A percentile compares a stretch with the other conserved stretches of the same genome.
Evolutionary conservation across 176 grass and related monocot species (phyloP).

Genomic region (Hordeum vulgare): DNA sequence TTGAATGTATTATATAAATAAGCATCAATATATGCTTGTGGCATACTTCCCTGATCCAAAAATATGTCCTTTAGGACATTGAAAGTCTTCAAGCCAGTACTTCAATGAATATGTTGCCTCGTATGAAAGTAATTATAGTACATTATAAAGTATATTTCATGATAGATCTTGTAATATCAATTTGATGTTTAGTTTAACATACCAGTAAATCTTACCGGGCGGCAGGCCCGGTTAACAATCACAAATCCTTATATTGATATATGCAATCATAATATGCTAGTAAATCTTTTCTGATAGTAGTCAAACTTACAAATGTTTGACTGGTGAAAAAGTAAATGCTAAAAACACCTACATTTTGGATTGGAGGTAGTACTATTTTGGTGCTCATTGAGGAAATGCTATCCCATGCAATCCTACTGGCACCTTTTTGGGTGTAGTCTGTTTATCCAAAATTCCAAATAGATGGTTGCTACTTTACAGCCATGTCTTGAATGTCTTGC

Average conservation of each 20-base stretch:
- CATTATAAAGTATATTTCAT: neutral
- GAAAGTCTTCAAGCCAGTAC: neutral
- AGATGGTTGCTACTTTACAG: neutral
- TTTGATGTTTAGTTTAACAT: neutral
- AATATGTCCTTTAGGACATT: neutral
- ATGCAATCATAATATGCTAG: too few species aligned
- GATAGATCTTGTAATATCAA: neutral
- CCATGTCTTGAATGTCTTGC: neutral
- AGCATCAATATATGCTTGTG: neutral
- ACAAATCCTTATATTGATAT: too few species aligned
- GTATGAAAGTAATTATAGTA: neutral
- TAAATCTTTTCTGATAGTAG: too few species aligned
- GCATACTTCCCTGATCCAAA: neutral
- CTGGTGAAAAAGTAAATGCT: neutral
- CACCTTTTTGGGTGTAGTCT: neutral
- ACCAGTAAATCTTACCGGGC: too few species aligned
- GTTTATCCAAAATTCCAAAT: conserved; percentile 6
- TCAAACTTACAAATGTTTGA: neutral
- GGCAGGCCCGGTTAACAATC: too few species aligned
- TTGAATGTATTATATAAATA: neutral
- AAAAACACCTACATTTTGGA: neutral
- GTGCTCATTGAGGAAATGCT: neutral
- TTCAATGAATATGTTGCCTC: neutral
- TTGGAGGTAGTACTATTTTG: neutral
- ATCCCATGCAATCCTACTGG: neutral